phyloP scores from a whole-genome alignment of 2,329 filamentous ascomycete species.

The Penicillium sp. region DNA sequence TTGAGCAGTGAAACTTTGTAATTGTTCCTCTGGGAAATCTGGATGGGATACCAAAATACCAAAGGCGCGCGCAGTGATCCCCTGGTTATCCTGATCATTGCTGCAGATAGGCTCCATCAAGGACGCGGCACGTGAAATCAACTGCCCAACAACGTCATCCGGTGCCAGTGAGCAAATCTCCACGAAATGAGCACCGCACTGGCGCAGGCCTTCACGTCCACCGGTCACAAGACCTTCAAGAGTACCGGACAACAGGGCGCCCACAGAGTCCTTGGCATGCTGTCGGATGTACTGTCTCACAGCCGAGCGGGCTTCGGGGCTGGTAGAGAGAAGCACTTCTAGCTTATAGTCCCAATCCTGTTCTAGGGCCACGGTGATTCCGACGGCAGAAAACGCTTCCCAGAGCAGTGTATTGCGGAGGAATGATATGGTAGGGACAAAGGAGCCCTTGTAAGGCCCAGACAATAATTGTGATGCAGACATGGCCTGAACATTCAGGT shows the following conservation, averaged over 20 bases:
- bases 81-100: slow-evolving; percentile 69
- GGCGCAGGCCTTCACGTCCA: slow-evolving; percentile 42
- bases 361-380: slow-evolving; percentile 58
- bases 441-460: slow-evolving; percentile 50
- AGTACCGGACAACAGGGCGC: slow-evolving; percentile 45
- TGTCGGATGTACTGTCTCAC: slow-evolving; percentile 43
- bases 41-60: slow-evolving; percentile 74
- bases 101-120: slow-evolving; percentile 66
- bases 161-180: slow-evolving; percentile 59
- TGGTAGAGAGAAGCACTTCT: slow-evolving; percentile 70
- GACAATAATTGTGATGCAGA: slow-evolving; percentile 32
- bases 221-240: slow-evolving; percentile 48
- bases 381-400: slow-evolving; percentile 53
- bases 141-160: slow-evolving; percentile 51
- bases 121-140: slow-evolving; percentile 53
- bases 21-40: slow-evolving; percentile 39
- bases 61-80: slow-evolving; percentile 67
- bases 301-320: slow-evolving; percentile 63
- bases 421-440: slow-evolving; percentile 70
- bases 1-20: slow-evolving; percentile 47
- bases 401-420: slow-evolving; percentile 63
- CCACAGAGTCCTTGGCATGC: slow-evolving; percentile 39
- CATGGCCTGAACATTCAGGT: slow-evolving; percentile 37
- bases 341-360: slow-evolving; percentile 84
- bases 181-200: slow-evolving; percentile 53